Base-by-base conservation (phyloP, 495 filamentous ascomycete genomes). In the Neurospora sublineolata region DNA sequence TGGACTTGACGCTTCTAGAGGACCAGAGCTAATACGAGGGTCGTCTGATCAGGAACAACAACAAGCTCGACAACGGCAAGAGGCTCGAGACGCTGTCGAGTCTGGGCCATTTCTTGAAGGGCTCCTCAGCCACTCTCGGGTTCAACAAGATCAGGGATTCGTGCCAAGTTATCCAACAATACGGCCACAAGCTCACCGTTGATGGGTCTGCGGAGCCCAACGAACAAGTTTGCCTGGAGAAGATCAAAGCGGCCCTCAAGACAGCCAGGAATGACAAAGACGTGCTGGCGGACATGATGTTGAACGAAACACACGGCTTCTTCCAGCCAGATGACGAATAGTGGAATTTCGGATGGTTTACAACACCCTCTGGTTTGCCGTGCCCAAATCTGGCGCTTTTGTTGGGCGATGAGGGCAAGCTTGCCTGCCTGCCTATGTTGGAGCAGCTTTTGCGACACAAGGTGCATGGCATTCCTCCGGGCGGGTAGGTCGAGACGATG, bases 151-250 rank as follows among this genome's bases (percentile, higher is more conserved):
- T 99, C 77, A 93, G 93, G 79, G 94, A 97, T 75, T 89, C 87
- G 70, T 99, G 95, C 80, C 94, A 97, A 81, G 92, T 96, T 85
- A 97, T 99, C 75, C 95, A 99, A 80, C 90, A 97, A 78, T 96
- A 89, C 76, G 95, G 96, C 64, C 88, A 89, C 75, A 83, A 84
- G 69, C 90, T 92, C 79, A 93, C 93, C 74, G 90, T 94, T 68
- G 89, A 88, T 20, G 93, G 94, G n/a, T 82, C 79, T 8, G 80
- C 80, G 11, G 88, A 91, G 73, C 84, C 87, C 71, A 87, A 95
- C 73, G 84, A 90, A 64, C 78, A 87, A 3, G 79, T 86, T 41
- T 93, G 89, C 73, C 84, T 97, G 37, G 79, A 86, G 69, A 87
- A 86, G 67, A 92, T 97, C 74, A 82, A 84, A 73, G 86, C 87